Evolutionary conservation across 768 basidiomycete genomes (phyloP), one percentile per base, ranked within the genome.

Genomic region (Boletus edulis): DNA sequence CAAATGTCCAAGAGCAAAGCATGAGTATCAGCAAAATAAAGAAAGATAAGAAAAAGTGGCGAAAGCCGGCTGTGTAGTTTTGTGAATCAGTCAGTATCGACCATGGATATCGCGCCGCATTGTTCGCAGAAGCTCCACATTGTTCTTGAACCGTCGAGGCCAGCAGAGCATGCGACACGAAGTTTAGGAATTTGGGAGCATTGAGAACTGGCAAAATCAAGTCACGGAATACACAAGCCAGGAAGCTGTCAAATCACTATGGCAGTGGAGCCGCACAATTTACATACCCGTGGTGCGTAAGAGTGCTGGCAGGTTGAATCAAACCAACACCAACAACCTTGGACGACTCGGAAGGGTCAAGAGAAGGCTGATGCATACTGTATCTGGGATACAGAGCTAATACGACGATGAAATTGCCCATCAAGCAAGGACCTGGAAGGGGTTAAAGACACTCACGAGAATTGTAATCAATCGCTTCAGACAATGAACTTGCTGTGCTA

Each of bases 71-170:
- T 39, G 56, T 48, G 24, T 20, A 12, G 17, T 46, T 35, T 35
- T 11, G 40, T 20, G 35, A 48, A 15, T 62, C 73, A 86, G 71
- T 88, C 85, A 72, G 78, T 79, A 67, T 91, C 86, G 73, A 92
- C 86, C 85, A 91, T 91, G 58, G 89, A 89, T 70, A 92, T 91
- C 54, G 90, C 86, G 71, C 90, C 90, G 69, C 90, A 92, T 75
- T 90, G 80, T 78, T 91, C 89, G 71, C 90, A 92, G 68, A 88
- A 86, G 64, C 84, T 86, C 90, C 90, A 92, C 88, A 92, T 91
- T 17, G 88, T 85, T 54, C 71, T 69, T 67, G 81, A 82, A 57
- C 89, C 89, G 59, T 83, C 82, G 56, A 78, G 72, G 51, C 86
- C 82, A 18, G 87, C 71, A 34, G 87, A 82, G 63, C 89, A 91